Evolutionary conservation across 129 eudicot species (phyloP).

Genomic region (Heracleum sosnowskyi): DNA sequence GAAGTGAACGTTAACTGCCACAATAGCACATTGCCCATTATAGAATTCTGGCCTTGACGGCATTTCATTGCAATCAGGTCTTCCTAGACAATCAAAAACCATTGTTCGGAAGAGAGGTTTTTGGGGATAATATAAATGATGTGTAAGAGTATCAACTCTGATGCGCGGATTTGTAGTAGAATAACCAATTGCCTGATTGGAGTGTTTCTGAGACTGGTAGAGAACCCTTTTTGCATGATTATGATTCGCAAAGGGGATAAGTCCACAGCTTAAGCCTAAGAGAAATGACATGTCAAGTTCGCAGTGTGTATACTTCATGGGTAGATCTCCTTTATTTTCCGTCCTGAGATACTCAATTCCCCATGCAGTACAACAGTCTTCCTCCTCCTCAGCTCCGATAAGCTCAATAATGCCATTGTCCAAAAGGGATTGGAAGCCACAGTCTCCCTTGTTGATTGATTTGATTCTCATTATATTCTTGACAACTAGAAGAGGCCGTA

Average conservation of each 20-base stretch:
- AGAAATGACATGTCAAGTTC: constrained; percentile 67
- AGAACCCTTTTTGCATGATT: constrained; percentile 77
- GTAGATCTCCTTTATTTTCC: constrained; percentile 26
- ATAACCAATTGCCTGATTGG: constrained; percentile 81
- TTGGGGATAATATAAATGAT: constrained; percentile 73
- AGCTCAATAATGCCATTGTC: constrained; percentile 69
- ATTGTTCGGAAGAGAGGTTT: constrained; percentile 64
- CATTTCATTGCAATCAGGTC: constrained; percentile 33
- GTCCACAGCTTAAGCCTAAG: constrained; percentile 69
- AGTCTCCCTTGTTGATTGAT: constrained; percentile 40
- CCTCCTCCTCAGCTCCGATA: constrained; percentile 89
- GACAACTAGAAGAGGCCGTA: constrained; percentile 76
- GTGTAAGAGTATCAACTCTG: constrained; percentile 61
- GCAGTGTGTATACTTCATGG: constrained; percentile 63
- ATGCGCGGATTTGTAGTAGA: constrained; percentile 68
- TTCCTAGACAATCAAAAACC: constrained; percentile 70
- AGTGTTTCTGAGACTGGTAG: constrained; percentile 83
- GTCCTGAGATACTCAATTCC: constrained; percentile 47
- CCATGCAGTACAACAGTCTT: constrained; percentile 88
- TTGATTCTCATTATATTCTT: constrained; percentile 43
- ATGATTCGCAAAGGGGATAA: constrained; percentile 82
- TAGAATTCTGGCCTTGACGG: constrained; percentile 50
- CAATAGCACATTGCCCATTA: constrained; percentile 88
- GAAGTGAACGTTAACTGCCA: constrained; percentile 78
- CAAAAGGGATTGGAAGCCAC: constrained; percentile 52